Conservation (phyloP, 2,329 filamentous ascomycete species). For the Ophiostoma quercus region DNA sequence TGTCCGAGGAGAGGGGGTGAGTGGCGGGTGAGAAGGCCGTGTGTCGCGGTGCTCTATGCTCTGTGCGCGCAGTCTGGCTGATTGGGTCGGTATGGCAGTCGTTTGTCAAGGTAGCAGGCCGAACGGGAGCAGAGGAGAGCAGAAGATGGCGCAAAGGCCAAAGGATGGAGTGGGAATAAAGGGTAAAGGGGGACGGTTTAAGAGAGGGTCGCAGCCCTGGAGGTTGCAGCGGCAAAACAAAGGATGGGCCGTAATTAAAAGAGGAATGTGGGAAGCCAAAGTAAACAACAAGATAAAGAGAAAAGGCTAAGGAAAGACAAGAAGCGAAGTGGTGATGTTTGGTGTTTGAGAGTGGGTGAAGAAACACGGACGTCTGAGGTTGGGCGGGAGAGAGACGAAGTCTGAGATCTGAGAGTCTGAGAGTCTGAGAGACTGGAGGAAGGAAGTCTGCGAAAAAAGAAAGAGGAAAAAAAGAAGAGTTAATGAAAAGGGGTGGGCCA, state of each 20-base stretch:
- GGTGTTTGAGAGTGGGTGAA: constrained; percentile 10
- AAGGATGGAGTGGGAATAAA: background rate
- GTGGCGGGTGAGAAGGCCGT: background rate
- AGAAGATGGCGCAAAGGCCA: background rate
- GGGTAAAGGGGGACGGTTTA: background rate
- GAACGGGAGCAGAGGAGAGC: background rate
- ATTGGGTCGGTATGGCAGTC: background rate
- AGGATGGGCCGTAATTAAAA: background rate
- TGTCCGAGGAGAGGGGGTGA: background rate
- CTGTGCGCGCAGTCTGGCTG: background rate
- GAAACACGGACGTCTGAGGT: constrained; percentile 8
- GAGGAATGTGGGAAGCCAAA: background rate
- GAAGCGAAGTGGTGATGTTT: constrained; percentile 16
- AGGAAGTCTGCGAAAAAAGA: background rate
- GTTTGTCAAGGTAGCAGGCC: background rate
- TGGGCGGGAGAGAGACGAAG: background rate
- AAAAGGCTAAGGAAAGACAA: constrained; percentile 15
- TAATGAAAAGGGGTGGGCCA: constrained; percentile 20
- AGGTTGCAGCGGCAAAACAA: constrained; percentile 3
- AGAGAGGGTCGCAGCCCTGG: constrained; percentile 12
- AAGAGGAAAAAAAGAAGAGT: constrained; percentile 5
- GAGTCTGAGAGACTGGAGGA: background rate
- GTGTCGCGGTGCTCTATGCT: background rate
- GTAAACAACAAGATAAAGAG: constrained; percentile 8
- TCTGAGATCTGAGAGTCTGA: background rate